These are phyloP conservation scores for Suhomyces vadensis DNA, from an alignment of 805 yeast genomes.

Conservation along the genomic window DNA sequence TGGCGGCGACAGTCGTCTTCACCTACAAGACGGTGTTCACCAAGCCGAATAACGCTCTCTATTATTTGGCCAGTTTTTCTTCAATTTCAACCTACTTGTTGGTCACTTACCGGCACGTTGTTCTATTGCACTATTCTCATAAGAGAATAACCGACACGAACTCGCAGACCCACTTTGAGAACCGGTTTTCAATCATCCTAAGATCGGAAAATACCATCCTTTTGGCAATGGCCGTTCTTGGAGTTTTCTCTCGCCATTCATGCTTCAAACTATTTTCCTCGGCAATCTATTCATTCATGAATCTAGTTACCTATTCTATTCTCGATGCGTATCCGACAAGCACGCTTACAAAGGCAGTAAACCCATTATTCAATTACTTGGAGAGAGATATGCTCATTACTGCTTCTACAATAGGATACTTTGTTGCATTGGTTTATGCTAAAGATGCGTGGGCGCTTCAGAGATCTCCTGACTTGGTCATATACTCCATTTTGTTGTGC, in stretches of 20 bases:
- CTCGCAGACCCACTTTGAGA: neutral
- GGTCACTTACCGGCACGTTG: conserved; percentile 20
- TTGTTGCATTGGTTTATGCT: conserved; percentile 12
- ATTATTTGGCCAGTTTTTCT: conserved; percentile 12
- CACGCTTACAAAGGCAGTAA: conserved; percentile 13
- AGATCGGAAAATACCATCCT: conserved; percentile 32
- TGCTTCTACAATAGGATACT: conserved; percentile 17
- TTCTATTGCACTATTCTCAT: conserved; percentile 3
- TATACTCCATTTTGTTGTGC: conserved; percentile 13
- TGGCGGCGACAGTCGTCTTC: conserved; percentile 1
- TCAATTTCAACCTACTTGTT: conserved; percentile 20
- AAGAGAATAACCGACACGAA: neutral
- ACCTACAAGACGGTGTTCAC: neutral
- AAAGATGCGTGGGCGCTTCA: conserved; percentile 8
- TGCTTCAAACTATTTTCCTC: conserved; percentile 27
- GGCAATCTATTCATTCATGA: conserved; percentile 29
- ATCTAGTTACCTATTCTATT: conserved; percentile 21
- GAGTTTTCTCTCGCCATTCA: conserved; percentile 18
- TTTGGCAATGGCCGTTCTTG: conserved; percentile 23
- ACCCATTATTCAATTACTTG: conserved; percentile 17
- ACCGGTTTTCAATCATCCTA: conserved; percentile 23
- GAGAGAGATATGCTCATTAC: conserved; percentile 18
- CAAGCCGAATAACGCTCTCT: neutral
- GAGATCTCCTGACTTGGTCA: conserved; percentile 6
- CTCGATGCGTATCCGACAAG: conserved; percentile 19